Evolutionary conservation across 2,329 filamentous ascomycete species (phyloP).

Genomic region (Mycocentrospora acerina): DNA sequence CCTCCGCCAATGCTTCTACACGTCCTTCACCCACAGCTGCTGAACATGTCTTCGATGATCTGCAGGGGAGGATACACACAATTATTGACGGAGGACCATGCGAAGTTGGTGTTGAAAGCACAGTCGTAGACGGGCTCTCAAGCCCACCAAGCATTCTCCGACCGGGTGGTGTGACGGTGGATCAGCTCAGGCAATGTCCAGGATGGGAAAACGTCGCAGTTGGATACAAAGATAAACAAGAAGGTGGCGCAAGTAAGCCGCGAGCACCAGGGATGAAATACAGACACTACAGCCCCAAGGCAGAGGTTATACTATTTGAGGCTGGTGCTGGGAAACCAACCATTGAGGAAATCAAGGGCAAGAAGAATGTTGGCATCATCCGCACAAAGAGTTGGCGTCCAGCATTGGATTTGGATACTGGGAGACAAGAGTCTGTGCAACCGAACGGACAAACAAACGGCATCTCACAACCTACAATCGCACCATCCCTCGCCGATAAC

Average conservation of each 20-base stretch:
- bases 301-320: slow-evolving; percentile 82
- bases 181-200: slow-evolving; percentile 69
- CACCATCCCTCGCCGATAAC: not conserved
- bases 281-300: slow-evolving; percentile 92
- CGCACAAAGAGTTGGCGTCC: slow-evolving; percentile 30
- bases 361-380: slow-evolving; percentile 45
- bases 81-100: slow-evolving; percentile 90
- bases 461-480: not conserved
- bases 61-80: slow-evolving; percentile 77
- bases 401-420: slow-evolving; percentile 18
- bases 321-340: slow-evolving; percentile 44
- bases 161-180: slow-evolving; percentile 83
- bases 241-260: slow-evolving; percentile 63
- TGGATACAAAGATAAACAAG: slow-evolving; percentile 74
- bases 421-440: not conserved
- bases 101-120: slow-evolving; percentile 90
- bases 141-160: slow-evolving; percentile 78
- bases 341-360: slow-evolving; percentile 28
- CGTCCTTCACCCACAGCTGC: slow-evolving; percentile 90
- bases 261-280: slow-evolving; percentile 98
- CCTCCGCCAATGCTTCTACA: slow-evolving; percentile 92
- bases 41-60: slow-evolving; percentile 82
- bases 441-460: slow-evolving; percentile 15
- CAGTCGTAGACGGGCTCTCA: slow-evolving; percentile 88
- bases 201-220: slow-evolving; percentile 81